These are phyloP conservation scores for Diaporthe longicolla DNA, from an alignment of 2,329 filamentous ascomycete species.

Conservation along the genomic window DNA sequence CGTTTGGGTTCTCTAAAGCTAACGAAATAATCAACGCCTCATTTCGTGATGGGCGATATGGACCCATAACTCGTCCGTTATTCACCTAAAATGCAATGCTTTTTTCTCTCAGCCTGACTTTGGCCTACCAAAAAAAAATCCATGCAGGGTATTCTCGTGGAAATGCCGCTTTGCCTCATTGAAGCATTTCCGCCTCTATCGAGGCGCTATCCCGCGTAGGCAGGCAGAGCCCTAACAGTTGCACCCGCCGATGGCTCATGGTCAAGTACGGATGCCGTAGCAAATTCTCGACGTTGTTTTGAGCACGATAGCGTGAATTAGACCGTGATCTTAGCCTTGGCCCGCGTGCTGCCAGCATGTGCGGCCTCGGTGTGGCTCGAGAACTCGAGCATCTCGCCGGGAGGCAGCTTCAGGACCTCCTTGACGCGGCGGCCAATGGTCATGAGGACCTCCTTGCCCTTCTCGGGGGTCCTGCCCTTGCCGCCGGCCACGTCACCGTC, in stretches of 20 bases:
- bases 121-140: conserved; percentile 27
- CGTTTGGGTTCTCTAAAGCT: conserved; percentile 31
- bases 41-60: conserved; percentile 33
- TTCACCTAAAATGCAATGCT: conserved; percentile 33
- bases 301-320: conserved; percentile 59
- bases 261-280: conserved; percentile 18
- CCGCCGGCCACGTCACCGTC: conserved; percentile 80
- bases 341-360: conserved; percentile 91
- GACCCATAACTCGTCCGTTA: conserved; percentile 22
- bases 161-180: conserved; percentile 27
- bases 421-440: conserved; percentile 94
- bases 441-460: conserved; percentile 87
- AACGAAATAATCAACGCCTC: conserved; percentile 31
- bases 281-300: conserved; percentile 6
- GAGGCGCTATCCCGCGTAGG: conserved; percentile 4
- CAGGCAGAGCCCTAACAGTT: not conserved
- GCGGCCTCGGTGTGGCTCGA: conserved; percentile 96
- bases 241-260: conserved; percentile 4
- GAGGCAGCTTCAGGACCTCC: conserved; percentile 85
- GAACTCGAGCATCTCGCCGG: conserved; percentile 88
- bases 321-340: conserved; percentile 93
- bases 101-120: conserved; percentile 21
- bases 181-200: conserved; percentile 5
- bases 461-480: conserved; percentile 83
- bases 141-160: conserved; percentile 38